These are phyloP conservation scores for Teratosphaeria zuluensis DNA, from an alignment of 2,329 filamentous ascomycete species.

Conservation along the genomic window DNA sequence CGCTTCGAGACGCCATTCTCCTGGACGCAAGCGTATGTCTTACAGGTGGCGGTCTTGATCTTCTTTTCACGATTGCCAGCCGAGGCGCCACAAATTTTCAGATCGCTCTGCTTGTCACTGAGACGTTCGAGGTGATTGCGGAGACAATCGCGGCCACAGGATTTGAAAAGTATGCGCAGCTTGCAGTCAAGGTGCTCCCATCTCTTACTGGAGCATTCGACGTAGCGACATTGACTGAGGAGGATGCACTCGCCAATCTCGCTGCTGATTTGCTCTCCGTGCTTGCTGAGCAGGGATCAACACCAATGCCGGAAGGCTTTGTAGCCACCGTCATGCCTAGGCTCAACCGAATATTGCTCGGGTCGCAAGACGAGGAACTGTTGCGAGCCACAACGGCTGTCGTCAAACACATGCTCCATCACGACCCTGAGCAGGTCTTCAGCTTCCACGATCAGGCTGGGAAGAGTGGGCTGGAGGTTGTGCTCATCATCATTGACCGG, in stretches of 20 bases:
- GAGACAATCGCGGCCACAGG: slow-evolving; percentile 54
- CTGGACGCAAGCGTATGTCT: slow-evolving; percentile 69
- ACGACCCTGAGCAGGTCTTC: slow-evolving; percentile 84
- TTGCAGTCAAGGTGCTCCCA: slow-evolving; percentile 80
- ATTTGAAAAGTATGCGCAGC: slow-evolving; percentile 59
- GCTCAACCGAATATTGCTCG: slow-evolving; percentile 70
- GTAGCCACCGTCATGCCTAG: slow-evolving; percentile 80
- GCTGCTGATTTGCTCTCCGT: slow-evolving; percentile 76
- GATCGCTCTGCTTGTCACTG: slow-evolving; percentile 74
- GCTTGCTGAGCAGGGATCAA: slow-evolving; percentile 70
- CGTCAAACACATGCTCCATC: slow-evolving; percentile 78
- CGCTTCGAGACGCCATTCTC: slow-evolving; percentile 71
- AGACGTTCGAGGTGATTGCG: slow-evolving; percentile 85
- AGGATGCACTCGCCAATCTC: slow-evolving; percentile 75
- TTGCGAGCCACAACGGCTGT: slow-evolving; percentile 77
- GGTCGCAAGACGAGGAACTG: slow-evolving; percentile 76
- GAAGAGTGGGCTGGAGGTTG: slow-evolving; percentile 77
- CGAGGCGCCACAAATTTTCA: slow-evolving; percentile 86
- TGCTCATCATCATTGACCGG: slow-evolving; percentile 84
- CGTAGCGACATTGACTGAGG: slow-evolving; percentile 72
- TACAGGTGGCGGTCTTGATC: slow-evolving; percentile 63
- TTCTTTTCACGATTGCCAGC: slow-evolving; percentile 81
- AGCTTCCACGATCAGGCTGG: slow-evolving; percentile 71
- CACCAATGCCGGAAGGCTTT: slow-evolving; percentile 79
- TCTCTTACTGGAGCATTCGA: slow-evolving; percentile 84